Evolutionary conservation across 768 basidiomycete species (phyloP).

Genomic region (Hygrophoropsis aurantiaca): DNA sequence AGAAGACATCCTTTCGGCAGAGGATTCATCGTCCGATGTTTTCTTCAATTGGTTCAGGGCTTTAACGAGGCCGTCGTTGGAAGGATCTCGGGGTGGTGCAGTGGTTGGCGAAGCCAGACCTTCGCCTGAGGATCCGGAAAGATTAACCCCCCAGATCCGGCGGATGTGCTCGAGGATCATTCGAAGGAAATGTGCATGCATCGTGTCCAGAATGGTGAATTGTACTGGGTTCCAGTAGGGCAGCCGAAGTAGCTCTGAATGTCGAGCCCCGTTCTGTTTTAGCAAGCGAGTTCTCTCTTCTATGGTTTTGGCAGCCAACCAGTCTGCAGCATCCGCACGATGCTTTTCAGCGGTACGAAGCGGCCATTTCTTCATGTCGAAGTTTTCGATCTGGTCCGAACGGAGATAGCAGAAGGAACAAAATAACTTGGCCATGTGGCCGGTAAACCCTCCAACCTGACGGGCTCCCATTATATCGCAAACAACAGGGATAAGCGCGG

Average conservation of each 20-base stretch:
- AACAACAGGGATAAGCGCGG: constrained; percentile 30
- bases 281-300: not conserved
- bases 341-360: constrained; percentile 16
- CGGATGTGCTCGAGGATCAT: constrained; percentile 23
- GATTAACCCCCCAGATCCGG: constrained; percentile 17
- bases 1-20: too few relatives aligned
- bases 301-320: constrained; percentile 9
- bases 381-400: constrained; percentile 3
- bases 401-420: constrained; percentile 11
- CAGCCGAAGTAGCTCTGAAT: constrained; percentile 11
- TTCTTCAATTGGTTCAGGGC: too few relatives aligned
- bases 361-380: constrained; percentile 7
- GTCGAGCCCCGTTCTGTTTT: constrained; percentile 10
- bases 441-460: constrained; percentile 23
- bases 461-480: constrained; percentile 35
- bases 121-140: too few relatives aligned
- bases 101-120: too few relatives aligned
- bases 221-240: constrained; percentile 16
- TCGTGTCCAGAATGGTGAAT: constrained; percentile 28
- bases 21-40: too few relatives aligned
- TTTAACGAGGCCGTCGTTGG: too few relatives aligned
- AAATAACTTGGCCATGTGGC: constrained; percentile 10
- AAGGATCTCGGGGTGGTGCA: too few relatives aligned
- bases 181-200: constrained; percentile 34
- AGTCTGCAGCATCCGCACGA: constrained; percentile 31